Conservation (phyloP, 768 basidiomycete genomes). For the Russula virescens region DNA sequence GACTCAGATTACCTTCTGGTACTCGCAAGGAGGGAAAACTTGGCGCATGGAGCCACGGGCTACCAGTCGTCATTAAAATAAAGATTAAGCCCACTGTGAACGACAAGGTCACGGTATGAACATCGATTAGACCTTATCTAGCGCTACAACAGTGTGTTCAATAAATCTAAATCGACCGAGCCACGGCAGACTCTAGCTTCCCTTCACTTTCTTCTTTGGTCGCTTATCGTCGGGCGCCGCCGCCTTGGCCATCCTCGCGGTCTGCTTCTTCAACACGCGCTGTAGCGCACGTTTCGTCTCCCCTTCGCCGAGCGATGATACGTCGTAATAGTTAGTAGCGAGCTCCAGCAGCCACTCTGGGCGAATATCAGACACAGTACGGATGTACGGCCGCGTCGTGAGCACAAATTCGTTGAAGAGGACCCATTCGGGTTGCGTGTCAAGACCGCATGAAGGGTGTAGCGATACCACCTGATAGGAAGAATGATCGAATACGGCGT, state of each 20-base stretch:
- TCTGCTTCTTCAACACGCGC: constrained; percentile 15
- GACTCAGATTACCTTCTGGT: too few relatives aligned
- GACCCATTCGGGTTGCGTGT: constrained; percentile 88
- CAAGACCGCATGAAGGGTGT: constrained; percentile 85
- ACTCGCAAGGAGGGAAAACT: background rate
- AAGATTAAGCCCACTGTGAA: background rate
- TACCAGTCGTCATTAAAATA: too few relatives aligned
- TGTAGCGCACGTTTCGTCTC: constrained; percentile 55
- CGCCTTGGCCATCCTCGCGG: background rate
- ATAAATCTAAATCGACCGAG: background rate
- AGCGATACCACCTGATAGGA: constrained; percentile 55
- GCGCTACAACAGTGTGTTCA: background rate
- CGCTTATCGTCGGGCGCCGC: background rate
- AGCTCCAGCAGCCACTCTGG: constrained; percentile 79
- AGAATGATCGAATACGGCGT: background rate
- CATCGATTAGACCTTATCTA: background rate
- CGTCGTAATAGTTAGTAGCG: constrained; percentile 64
- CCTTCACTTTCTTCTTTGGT: constrained; percentile 8
- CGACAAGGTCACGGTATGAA: background rate
- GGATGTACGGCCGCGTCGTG: constrained; percentile 83
- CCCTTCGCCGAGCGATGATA: constrained; percentile 55
- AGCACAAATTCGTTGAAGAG: constrained; percentile 92
- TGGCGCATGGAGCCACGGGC: too few relatives aligned
- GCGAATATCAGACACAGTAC: constrained; percentile 82
- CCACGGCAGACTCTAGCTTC: background rate